Conservation (phyloP, 2,329 filamentous ascomycete genomes). For the Apiospora saccharicola region DNA sequence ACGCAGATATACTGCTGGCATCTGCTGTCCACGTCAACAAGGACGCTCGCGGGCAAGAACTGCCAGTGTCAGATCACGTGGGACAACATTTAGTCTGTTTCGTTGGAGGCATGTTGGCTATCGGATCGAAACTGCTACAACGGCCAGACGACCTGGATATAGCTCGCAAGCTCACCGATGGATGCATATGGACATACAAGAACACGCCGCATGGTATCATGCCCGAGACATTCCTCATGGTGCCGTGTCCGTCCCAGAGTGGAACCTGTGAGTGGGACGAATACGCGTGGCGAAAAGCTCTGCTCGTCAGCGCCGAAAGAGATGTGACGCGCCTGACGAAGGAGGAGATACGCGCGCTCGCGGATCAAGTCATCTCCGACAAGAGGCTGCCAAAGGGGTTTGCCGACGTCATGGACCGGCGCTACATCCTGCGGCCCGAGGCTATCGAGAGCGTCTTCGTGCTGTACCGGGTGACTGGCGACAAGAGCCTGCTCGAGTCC, state of each 20-base stretch:
- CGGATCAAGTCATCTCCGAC: constrained; percentile 33
- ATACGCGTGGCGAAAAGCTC: constrained; percentile 36
- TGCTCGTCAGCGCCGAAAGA: constrained; percentile 32
- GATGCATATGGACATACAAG: constrained; percentile 59
- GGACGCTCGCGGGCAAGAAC: constrained; percentile 40
- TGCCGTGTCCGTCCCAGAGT: constrained; percentile 33
- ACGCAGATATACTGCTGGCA: constrained; percentile 66
- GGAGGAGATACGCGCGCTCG: constrained; percentile 21
- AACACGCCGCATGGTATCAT: constrained; percentile 58
- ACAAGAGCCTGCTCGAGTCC: constrained; percentile 68
- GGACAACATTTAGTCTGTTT: constrained; percentile 59
- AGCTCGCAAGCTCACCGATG: constrained; percentile 55
- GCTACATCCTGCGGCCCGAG: constrained; percentile 76
- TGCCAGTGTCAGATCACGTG: constrained; percentile 25
- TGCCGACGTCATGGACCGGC: constrained; percentile 59
- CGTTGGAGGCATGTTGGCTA: constrained; percentile 57
- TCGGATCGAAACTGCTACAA: constrained; percentile 54
- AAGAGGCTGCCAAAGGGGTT: constrained; percentile 60
- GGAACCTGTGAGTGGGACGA: constrained; percentile 40
- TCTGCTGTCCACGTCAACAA: constrained; percentile 46
- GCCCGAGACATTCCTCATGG: constrained; percentile 57
- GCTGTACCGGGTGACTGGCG: constrained; percentile 77
- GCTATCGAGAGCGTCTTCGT: constrained; percentile 84
- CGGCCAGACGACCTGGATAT: constrained; percentile 50
- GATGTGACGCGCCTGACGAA: constrained; percentile 19